A percentile compares a stretch with the other conserved stretches of the same genome.
Evolutionary conservation across 2,329 filamentous ascomycete species (phyloP).

Genomic region (Ascocoryne sarcoides): DNA sequence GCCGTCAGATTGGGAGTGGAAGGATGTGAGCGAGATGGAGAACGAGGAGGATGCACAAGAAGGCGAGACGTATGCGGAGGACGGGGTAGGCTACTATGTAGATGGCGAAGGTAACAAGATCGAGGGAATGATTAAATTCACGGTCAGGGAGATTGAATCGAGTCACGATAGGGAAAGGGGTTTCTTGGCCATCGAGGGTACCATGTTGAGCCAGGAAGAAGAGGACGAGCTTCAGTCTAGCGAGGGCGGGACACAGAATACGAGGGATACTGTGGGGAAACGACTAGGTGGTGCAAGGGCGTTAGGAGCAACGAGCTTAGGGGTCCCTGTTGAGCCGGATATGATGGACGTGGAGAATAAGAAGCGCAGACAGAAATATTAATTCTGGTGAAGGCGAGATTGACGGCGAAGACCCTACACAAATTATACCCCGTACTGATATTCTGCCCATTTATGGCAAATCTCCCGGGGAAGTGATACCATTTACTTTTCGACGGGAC

Average conservation of each 20-base stretch:
- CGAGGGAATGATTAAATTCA: constrained; percentile 62
- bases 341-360: constrained; percentile 15
- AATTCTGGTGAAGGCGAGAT: not conserved
- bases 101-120: constrained; percentile 62
- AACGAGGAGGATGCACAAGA: constrained; percentile 28
- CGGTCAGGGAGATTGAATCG: constrained; percentile 78
- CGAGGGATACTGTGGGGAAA: constrained; percentile 33
- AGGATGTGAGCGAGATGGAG: constrained; percentile 38
- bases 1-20: constrained; percentile 73
- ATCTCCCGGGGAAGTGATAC: too few relatives aligned
- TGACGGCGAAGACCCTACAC: not conserved
- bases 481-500: too few relatives aligned
- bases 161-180: constrained; percentile 66
- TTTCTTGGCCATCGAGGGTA: constrained; percentile 80
- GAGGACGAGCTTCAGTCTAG: constrained; percentile 52
- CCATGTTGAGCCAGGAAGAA: constrained; percentile 63
- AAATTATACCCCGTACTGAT: too few relatives aligned
- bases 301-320: constrained; percentile 26
- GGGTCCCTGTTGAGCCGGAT: constrained; percentile 20
- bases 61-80: constrained; percentile 39
- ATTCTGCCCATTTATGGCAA: too few relatives aligned
- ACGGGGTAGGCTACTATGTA: constrained; percentile 62
- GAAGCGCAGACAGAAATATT: constrained; percentile 15
- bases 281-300: constrained; percentile 23
- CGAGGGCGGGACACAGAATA: constrained; percentile 36